These are phyloP conservation scores for Pyropia yezoensis DNA, from an alignment of 23 red algal species.

Conservation along the genomic window DNA sequence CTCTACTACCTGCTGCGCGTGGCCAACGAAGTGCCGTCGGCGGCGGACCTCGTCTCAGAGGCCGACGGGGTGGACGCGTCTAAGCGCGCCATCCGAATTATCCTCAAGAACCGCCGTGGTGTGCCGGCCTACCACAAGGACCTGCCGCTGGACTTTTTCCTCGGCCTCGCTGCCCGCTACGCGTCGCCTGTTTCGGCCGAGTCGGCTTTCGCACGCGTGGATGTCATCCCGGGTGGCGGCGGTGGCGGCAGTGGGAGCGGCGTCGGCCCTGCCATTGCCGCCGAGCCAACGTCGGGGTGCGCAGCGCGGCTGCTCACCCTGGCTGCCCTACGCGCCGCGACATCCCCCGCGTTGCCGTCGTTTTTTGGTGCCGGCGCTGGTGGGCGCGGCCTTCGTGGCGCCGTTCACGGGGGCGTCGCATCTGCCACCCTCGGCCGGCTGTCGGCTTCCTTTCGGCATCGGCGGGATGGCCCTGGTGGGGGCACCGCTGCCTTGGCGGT, in stretches of 20 bases:
- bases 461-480: background rate
- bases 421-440: constrained; percentile 1
- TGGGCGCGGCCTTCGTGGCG: background rate
- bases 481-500: background rate
- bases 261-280: background rate
- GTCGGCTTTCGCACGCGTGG: constrained; percentile 29
- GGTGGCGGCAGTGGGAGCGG: background rate
- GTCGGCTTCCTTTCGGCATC: background rate
- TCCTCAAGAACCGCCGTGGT: constrained; percentile 40
- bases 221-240: constrained; percentile 9
- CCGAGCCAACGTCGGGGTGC: background rate
- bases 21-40: constrained; percentile 32
- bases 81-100: constrained; percentile 55
- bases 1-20: too few species aligned
- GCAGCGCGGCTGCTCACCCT: too few species aligned
- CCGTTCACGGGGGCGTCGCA: background rate
- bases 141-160: constrained; percentile 46
- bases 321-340: too few species aligned
- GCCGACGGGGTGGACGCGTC: constrained; percentile 45
- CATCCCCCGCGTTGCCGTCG: too few species aligned
- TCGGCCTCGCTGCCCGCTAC: constrained; percentile 23
- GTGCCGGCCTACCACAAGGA: constrained; percentile 21
- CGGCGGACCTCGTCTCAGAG: constrained; percentile 23
- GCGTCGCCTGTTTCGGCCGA: constrained; percentile 22
- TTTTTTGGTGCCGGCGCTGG: background rate